These are phyloP conservation scores for Candida khao-thaluensis DNA, from an alignment of 805 yeast genomes.

Conservation along the genomic window DNA sequence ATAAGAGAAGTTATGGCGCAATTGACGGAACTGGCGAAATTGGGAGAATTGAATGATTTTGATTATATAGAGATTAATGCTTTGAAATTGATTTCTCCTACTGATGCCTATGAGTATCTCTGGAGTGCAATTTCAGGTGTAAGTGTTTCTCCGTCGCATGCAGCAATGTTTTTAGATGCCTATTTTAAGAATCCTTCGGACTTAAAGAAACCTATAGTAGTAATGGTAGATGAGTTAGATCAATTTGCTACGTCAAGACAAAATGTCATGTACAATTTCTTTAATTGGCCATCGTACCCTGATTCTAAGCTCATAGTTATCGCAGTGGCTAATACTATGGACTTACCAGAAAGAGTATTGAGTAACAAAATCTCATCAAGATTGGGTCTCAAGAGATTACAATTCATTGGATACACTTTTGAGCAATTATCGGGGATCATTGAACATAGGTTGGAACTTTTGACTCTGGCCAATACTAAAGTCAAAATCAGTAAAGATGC, in stretches of 20 bases:
- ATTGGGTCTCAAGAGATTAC: slow-evolving; percentile 81
- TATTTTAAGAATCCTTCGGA: slow-evolving; percentile 47
- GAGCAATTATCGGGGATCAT: slow-evolving; percentile 76
- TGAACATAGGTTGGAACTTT: slow-evolving; percentile 58
- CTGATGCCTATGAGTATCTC: slow-evolving; percentile 73
- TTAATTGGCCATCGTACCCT: slow-evolving; percentile 92
- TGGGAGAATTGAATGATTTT: slow-evolving; percentile 44
- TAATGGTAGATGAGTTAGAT: slow-evolving; percentile 88
- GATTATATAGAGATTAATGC: slow-evolving; percentile 89
- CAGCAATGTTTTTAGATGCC: slow-evolving; percentile 68
- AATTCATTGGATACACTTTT: slow-evolving; percentile 85
- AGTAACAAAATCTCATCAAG: slow-evolving; percentile 90
- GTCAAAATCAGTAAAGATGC: slow-evolving; percentile 65
- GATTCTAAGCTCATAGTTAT: slow-evolving; percentile 79
- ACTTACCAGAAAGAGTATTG: slow-evolving; percentile 84
- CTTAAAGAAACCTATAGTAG: slow-evolving; percentile 56
- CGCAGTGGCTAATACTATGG: slow-evolving; percentile 97
- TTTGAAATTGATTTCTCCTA: slow-evolving; percentile 75
- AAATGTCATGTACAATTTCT: slow-evolving; percentile 88
- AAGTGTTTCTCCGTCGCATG: slow-evolving; percentile 58
- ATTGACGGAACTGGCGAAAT: slow-evolving; percentile 39
- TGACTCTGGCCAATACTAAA: slow-evolving; percentile 36
- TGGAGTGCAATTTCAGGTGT: slow-evolving; percentile 73
- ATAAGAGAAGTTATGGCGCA: slow-evolving; percentile 81
- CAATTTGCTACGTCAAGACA: slow-evolving; percentile 83